Conservation (phyloP, 768 basidiomycete species). For the Tephrocybe sp. region DNA sequence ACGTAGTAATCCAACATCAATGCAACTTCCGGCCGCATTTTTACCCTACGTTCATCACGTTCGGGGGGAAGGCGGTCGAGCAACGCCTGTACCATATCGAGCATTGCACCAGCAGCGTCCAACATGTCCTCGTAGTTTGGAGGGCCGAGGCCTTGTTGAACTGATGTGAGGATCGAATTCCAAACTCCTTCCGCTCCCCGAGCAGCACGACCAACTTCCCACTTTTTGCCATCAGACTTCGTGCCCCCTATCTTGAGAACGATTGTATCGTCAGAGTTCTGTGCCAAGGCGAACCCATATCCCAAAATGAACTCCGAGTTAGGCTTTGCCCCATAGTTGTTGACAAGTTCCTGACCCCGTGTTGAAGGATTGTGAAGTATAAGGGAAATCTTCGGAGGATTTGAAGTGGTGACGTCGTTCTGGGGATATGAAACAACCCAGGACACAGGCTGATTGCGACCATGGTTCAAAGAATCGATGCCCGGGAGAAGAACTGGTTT, state of each 20-base stretch:
- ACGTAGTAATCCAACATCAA: conserved; percentile 69
- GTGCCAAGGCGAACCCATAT: conserved; percentile 80
- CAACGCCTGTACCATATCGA: conserved; percentile 60
- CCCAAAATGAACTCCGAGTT: conserved; percentile 89
- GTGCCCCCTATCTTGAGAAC: conserved; percentile 63
- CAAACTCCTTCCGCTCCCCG: conserved; percentile 57
- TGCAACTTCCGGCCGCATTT: conserved; percentile 53
- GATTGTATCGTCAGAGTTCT: conserved; percentile 87
- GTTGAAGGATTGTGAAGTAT: conserved; percentile 44
- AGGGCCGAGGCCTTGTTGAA: conserved; percentile 23
- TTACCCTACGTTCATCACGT: conserved; percentile 16
- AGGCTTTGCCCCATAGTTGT: conserved; percentile 91
- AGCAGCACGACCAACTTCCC: conserved; percentile 63
- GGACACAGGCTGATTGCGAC: conserved; percentile 73
- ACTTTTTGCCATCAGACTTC: conserved; percentile 34
- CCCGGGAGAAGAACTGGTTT: conserved; percentile 85
- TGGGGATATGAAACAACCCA: conserved; percentile 62
- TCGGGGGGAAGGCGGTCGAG: conserved; percentile 45
- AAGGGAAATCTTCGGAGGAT: conserved; percentile 53
- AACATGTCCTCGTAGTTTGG: conserved; percentile 59
- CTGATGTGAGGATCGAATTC: conserved; percentile 44
- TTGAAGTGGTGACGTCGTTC: conserved; percentile 9
- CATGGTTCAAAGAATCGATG: conserved; percentile 84
- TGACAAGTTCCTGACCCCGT: conserved; percentile 63
- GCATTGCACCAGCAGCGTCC: conserved; percentile 62